Percentiles rank a stretch among this genome's conserved stretches.
These are phyloP conservation scores for Pseudocercospora vitis DNA, from an alignment of 2,329 filamentous ascomycete species.

Conservation along the genomic window DNA sequence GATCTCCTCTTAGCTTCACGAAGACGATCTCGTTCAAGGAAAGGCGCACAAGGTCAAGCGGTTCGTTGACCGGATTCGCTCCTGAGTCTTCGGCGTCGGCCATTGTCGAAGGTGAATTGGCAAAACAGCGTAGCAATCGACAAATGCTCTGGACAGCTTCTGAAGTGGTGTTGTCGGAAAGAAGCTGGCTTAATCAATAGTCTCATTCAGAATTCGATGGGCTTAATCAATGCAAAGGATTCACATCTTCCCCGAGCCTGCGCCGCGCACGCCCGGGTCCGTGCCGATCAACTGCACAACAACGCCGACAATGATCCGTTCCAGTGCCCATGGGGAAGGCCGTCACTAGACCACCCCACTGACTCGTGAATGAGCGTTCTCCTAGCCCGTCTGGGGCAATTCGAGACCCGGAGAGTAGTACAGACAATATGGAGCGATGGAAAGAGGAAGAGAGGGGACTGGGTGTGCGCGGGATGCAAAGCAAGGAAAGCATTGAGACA, in stretches of 20 bases:
- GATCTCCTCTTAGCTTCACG: conserved; percentile 92
- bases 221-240: too few species aligned
- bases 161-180: conserved; percentile 2
- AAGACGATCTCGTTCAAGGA: conserved; percentile 95
- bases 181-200: not conserved
- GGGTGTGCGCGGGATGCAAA: conserved; percentile 28
- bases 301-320: conserved; percentile 6
- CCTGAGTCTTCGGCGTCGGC: conserved; percentile 72
- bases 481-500: conserved; percentile 18
- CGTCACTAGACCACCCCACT: conserved; percentile 12
- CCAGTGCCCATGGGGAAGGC: conserved; percentile 22
- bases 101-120: conserved; percentile 54
- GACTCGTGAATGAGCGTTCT: conserved; percentile 29
- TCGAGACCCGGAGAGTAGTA: conserved; percentile 21
- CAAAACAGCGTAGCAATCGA: too few species aligned
- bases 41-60: conserved; percentile 91
- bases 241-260: not conserved
- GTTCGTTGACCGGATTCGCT: conserved; percentile 69
- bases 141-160: too few species aligned
- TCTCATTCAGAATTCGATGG: not conserved
- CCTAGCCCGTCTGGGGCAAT: conserved; percentile 28
- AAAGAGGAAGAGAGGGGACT: conserved; percentile 24
- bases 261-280: not conserved
- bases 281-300: not conserved
- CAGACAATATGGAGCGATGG: conserved; percentile 22